Evolutionary conservation across 805 yeast genomes (phyloP).

Genomic region (Torulaspora franciscae): DNA sequence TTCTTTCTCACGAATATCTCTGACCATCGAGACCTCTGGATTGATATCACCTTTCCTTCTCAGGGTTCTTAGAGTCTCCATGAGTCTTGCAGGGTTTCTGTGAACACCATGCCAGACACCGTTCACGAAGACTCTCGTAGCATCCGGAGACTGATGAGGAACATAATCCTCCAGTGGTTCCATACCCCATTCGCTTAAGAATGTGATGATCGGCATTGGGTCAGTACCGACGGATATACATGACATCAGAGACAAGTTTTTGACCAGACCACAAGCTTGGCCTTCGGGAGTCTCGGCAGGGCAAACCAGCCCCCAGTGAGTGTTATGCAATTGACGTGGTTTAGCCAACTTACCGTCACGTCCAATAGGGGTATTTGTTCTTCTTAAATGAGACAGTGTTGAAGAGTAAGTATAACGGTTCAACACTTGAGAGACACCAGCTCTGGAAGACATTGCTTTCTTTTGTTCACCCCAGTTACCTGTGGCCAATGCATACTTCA

Average conservation of each 20-base stretch:
- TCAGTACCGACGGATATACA: constrained; percentile 97
- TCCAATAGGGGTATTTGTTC: constrained; percentile 99
- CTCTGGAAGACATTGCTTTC: constrained; percentile 97
- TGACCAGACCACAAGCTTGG: constrained; percentile 99
- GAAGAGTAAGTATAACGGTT: constrained; percentile 97
- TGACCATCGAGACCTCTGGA: constrained; percentile 92
- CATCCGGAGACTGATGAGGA: constrained; percentile 85
- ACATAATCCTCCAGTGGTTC: constrained; percentile 95
- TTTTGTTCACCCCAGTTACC: constrained; percentile 99
- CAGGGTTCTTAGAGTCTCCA: constrained; percentile 82
- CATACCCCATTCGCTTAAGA: constrained; percentile 98
- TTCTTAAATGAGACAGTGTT: constrained; percentile 96
- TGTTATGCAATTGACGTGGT: constrained; percentile 97
- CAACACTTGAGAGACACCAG: constrained; percentile 98
- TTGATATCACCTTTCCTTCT: constrained; percentile 94
- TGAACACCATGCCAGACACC: constrained; percentile 99
- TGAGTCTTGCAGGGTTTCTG: constrained; percentile 89
- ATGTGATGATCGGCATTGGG: constrained; percentile 89
- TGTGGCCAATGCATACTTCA: constrained; percentile 95
- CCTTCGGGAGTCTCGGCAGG: constrained; percentile 99
- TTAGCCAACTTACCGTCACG: constrained; percentile 98
- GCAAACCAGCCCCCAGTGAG: constrained; percentile 99
- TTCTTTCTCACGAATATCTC: constrained; percentile 96
- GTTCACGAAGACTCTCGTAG: constrained; percentile 91
- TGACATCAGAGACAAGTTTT: constrained; percentile 92